Percentiles rank a stretch among this genome's conserved stretches.
Evolutionary conservation across 805 yeast species (phyloP).

Genomic region (Metschnikowia noctiluminum): DNA sequence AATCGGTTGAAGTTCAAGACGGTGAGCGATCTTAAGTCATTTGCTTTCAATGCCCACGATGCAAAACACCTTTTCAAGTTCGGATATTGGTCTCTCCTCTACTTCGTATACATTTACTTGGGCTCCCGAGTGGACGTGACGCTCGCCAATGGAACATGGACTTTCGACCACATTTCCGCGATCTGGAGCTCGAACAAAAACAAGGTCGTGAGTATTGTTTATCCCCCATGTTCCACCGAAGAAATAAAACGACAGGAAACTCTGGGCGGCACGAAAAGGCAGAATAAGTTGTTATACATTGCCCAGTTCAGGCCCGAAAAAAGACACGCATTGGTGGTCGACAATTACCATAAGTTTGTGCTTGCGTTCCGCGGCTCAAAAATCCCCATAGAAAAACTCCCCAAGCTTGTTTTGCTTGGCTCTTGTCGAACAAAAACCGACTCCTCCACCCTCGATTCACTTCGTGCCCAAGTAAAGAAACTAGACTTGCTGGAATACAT

Average conservation of each 20-base stretch:
- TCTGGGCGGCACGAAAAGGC: constrained; percentile 20
- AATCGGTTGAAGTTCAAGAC: constrained; percentile 44
- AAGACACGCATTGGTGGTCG: constrained; percentile 70
- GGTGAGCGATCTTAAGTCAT: constrained; percentile 17
- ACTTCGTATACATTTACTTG: constrained; percentile 58
- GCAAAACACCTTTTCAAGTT: constrained; percentile 39
- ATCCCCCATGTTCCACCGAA: constrained; percentile 89
- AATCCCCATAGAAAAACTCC: constrained; percentile 25
- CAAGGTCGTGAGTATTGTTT: constrained; percentile 48
- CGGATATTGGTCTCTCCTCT: constrained; percentile 69
- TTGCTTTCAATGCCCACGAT: constrained; percentile 15
- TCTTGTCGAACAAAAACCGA: constrained; percentile 75
- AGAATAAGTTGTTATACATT: constrained; percentile 50
- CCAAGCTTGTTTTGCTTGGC: constrained; percentile 74
- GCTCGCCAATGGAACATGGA: constrained; percentile 89
- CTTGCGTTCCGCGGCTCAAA: constrained; percentile 18
- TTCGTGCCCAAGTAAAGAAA: constrained; percentile 42
- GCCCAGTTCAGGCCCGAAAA: constrained; percentile 97
- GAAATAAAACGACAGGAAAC: constrained; percentile 18
- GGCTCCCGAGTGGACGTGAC: constrained; percentile 67
- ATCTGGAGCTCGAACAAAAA: constrained; percentile 55
- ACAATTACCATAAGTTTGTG: constrained; percentile 59
- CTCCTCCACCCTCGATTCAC: constrained; percentile 49
- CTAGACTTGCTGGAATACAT: constrained; percentile 31
- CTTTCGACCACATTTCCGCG: constrained; percentile 63